phyloP scores from a whole-genome alignment of 1,284 basidiomycete species.

The Polyporus tsugae region DNA sequence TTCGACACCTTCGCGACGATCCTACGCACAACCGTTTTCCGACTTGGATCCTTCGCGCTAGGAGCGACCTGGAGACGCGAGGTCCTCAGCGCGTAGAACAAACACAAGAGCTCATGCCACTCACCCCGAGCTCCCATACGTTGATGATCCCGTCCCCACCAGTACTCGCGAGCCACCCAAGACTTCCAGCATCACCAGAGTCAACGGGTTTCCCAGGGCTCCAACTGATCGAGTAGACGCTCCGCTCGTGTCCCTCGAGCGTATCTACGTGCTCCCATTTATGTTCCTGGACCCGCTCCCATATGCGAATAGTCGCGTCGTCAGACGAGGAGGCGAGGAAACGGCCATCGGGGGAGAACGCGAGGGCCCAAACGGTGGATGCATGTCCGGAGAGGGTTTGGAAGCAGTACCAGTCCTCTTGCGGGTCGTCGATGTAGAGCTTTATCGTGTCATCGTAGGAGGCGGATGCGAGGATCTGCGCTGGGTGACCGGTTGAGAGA shows the following conservation, averaged over 20 bases:
- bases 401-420: slow-evolving; percentile 95
- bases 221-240: slow-evolving; percentile 87
- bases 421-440: slow-evolving; percentile 93
- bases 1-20: slow-evolving; percentile 60
- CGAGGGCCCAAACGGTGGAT: slow-evolving; percentile 93
- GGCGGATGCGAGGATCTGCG: slow-evolving; percentile 91
- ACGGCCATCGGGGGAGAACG: slow-evolving; percentile 81
- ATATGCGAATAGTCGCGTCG: slow-evolving; percentile 79
- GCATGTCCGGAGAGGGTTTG: slow-evolving; percentile 82
- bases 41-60: slow-evolving; percentile 34
- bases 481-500: slow-evolving; percentile 37
- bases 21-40: slow-evolving; percentile 46
- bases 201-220: slow-evolving; percentile 43
- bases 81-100: background rate
- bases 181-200: slow-evolving; percentile 38
- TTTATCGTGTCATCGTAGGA: slow-evolving; percentile 98
- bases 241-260: slow-evolving; percentile 71
- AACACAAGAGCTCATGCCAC: slow-evolving; percentile 33
- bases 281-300: slow-evolving; percentile 63
- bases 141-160: slow-evolving; percentile 83
- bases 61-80: slow-evolving; percentile 27
- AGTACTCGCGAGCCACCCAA: slow-evolving; percentile 80
- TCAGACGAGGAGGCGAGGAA: slow-evolving; percentile 89
- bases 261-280: slow-evolving; percentile 67
- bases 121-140: slow-evolving; percentile 75